Evolutionary conservation across 2,329 filamentous ascomycete species (phyloP), one percentile per base, ranked within the genome.

Genomic region (Biscogniauxia mediterranea): DNA sequence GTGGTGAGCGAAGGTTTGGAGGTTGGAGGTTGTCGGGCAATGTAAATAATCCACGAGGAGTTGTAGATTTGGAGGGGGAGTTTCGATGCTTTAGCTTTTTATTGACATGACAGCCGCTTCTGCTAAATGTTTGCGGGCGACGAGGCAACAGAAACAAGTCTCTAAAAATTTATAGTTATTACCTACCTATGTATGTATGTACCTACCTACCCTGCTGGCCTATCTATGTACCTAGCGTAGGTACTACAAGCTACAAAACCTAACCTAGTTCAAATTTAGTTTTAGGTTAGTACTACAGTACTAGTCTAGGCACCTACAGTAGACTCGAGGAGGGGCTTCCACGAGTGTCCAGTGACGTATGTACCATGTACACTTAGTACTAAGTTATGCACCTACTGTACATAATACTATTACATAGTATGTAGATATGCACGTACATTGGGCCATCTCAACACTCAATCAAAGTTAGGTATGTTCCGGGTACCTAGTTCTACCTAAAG

Each of bases 91-190:
- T 32, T 51, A 61, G 65, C 60, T 62, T 66, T 68, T 66, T 66
- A 67, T 68, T 68, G 66, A 68, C 65, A 66, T 68, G 46, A 52
- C 28, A 56, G 20, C 50, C 25, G 32, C 19, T 15, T 19, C 7
- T 20, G 49, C 11, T 5, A 9, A 25, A 13, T 15, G 13, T 17
- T 21, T 15, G 17, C 38, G 19, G 59, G 65, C 62, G 65, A 66
- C 65, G 61, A 50, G 54, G 58, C 58, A 60, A 60, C 58, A 56
- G 54, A 56, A n/a, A 46, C 38, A 46, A 6, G 11, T 46, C 38
- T 46, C 38, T 46, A 46, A 38, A 20, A 46, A 46, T 46, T 46
- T 46, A 46, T 46, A 46, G 38, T 46, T 38, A 55, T 55, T 46
- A 49, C 19, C 20, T 46, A 56, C n/a, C 32, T 26, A 13, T 13